phyloP scores from a whole-genome alignment of 352 stramenopile genomes.

The Peronosclerospora sorghi region DNA sequence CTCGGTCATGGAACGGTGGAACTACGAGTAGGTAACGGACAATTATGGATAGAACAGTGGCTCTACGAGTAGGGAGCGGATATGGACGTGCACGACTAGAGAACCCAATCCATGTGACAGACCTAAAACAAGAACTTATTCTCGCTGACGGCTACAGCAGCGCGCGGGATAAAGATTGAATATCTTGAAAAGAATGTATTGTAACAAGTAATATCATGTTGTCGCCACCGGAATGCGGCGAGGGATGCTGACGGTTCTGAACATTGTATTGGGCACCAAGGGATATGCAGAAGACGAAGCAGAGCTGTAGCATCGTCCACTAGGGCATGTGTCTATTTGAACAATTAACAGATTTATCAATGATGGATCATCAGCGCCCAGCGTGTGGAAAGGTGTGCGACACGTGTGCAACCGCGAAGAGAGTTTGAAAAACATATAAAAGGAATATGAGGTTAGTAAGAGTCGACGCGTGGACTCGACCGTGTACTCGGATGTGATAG shows the following conservation, averaged over 20 bases:
- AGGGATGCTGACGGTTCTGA: neutral
- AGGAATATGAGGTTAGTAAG: neutral
- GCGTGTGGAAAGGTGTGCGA: neutral
- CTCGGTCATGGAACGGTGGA: neutral
- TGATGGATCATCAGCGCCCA: neutral
- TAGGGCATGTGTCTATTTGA: neutral
- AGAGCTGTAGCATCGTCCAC: neutral
- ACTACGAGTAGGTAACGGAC: neutral
- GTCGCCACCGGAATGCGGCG: neutral
- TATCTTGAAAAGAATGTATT: too few species aligned
- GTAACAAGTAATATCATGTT: neutral
- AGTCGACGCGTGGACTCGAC: neutral
- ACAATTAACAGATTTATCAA: neutral
- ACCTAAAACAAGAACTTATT: too few species aligned
- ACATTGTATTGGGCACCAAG: neutral
- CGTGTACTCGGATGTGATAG: too few species aligned
- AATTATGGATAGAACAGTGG: neutral
- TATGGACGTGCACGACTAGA: neutral
- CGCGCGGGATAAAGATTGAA: neutral
- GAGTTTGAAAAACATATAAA: neutral
- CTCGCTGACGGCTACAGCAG: neutral
- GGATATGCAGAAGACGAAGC: neutral
- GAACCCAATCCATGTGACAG: neutral
- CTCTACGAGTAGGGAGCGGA: too few species aligned
- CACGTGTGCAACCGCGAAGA: neutral